Evolutionary conservation across 192 early-diverging fungal species (phyloP), one percentile per base, ranked within the genome.

Genomic region (Geranomyces michiganensis): DNA sequence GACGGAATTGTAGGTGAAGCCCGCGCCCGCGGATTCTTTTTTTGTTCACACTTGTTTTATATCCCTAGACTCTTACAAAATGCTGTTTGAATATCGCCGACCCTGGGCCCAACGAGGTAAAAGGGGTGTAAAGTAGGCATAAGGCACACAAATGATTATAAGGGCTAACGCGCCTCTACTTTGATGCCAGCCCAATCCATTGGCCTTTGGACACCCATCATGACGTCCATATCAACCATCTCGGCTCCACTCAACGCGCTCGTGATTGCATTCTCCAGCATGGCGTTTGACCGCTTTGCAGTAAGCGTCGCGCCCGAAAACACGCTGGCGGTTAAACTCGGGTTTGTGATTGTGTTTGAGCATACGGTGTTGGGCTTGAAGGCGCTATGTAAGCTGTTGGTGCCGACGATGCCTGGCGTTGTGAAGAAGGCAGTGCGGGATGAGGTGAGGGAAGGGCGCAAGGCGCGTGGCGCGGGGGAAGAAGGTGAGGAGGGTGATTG

Each of bases 291-390:
- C 13, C 15, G 33, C 7, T 64, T 45, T 21, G 43, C 43, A 3
- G 33, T 5, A 36, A 3, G 19, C 1, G 17, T n/a, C 2, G 15
- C 27, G n/a, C 62, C 62, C 33, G 21, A 5, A 1, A 45, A 21
- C 41, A 65, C 65, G 29, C 55, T 75, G 22, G 78, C 73, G 33
- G 45, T 55, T 1, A 46, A 72, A 65, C 41, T 82, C 43, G 75
- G 49, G 7, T 82, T 82, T 58, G 65, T 82, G 30, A 17, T 82
- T 1, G 33, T 78, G 3, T 82, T 82, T 49, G 77, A 82, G 70
- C 68, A 76, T 65, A 22, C 59, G 29, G 45, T 70, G 31, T 36
- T 77, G 46, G 29, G 55, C 41, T 17, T 72, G 44, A 73, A 73
- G 33, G 64, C 32, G 26, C 31, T 79, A 19, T 24, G 76, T 56